Percentiles rank a stretch among this genome's conserved stretches.
These are phyloP conservation scores for Parasarocladium wereldwijsianum DNA, from an alignment of 2,329 filamentous ascomycete species.

Conservation along the genomic window DNA sequence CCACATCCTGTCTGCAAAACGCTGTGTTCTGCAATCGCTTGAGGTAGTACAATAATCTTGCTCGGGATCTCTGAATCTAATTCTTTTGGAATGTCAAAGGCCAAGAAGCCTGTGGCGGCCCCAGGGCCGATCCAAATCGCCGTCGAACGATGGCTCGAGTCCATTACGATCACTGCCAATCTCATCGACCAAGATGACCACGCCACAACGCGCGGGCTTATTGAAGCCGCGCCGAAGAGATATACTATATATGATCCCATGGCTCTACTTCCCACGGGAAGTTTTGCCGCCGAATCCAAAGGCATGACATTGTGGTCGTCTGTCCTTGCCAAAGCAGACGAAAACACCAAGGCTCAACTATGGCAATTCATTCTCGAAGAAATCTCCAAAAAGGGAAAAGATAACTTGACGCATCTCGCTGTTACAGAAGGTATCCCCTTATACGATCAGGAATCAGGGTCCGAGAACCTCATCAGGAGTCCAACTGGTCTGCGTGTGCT, in stretches of 20 bases:
- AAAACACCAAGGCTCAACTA: constrained; percentile 17
- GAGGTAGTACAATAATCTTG: too few relatives aligned
- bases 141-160: too few relatives aligned
- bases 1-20: too few relatives aligned
- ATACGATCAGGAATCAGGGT: constrained; percentile 12
- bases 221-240: constrained; percentile 33
- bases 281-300: constrained; percentile 28
- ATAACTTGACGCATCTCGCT: constrained; percentile 38
- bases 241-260: constrained; percentile 49
- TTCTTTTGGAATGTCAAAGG: too few relatives aligned
- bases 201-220: constrained; percentile 10
- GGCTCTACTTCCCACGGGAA: constrained; percentile 43
- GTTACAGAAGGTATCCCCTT: constrained; percentile 48
- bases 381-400: constrained; percentile 25
- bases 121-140: too few relatives aligned
- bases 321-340: constrained; percentile 15
- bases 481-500: constrained; percentile 58
- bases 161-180: too few relatives aligned
- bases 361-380: constrained; percentile 33
- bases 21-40: too few relatives aligned
- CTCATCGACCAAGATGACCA: constrained; percentile 13
- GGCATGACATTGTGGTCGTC: too few relatives aligned
- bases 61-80: too few relatives aligned
- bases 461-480: constrained; percentile 57
- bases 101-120: too few relatives aligned